Percentiles rank a stretch among this genome's conserved stretches.
Conservation (phyloP, 768 basidiomycete species). For the Jaapia argillacea region DNA sequence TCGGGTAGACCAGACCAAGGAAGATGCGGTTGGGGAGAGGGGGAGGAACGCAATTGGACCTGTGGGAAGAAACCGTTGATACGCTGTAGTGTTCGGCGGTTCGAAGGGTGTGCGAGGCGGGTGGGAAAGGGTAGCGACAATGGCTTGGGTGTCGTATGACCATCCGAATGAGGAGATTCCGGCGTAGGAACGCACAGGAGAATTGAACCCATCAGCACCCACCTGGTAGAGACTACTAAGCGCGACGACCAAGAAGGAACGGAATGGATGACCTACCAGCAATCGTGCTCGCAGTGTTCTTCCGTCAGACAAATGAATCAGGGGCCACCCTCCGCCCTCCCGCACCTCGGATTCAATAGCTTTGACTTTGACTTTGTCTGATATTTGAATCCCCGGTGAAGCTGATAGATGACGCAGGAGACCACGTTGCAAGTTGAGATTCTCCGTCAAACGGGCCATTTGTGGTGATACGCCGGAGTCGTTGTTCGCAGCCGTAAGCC, state of each 20-base stretch:
- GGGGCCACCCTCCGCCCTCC: conserved; percentile 63
- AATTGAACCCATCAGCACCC: conserved; percentile 93
- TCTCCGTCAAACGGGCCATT: conserved; percentile 88
- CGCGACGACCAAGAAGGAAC: neutral
- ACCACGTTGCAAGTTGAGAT: conserved; percentile 84
- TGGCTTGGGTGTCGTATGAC: conserved; percentile 80
- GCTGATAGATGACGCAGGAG: conserved; percentile 55
- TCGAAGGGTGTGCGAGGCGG: conserved; percentile 52
- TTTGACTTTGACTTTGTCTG: conserved; percentile 68
- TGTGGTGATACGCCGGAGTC: conserved; percentile 19
- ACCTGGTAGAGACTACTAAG: conserved; percentile 36
- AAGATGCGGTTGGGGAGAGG: conserved; percentile 65
- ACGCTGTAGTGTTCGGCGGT: conserved; percentile 69
- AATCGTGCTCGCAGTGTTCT: conserved; percentile 59
- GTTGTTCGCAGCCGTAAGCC: conserved; percentile 15
- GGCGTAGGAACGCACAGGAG: conserved; percentile 83
- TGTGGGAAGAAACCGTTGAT: conserved; percentile 90
- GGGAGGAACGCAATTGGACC: conserved; percentile 96
- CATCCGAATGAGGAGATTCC: conserved; percentile 85
- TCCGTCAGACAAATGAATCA: conserved; percentile 65
- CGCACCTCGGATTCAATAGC: conserved; percentile 46
- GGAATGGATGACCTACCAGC: conserved; percentile 41
- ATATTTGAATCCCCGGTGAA: conserved; percentile 43
- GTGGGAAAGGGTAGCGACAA: conserved; percentile 85
- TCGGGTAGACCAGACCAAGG: conserved; percentile 90